These are phyloP conservation scores for Pisolithus microcarpus DNA, from an alignment of 768 basidiomycete genomes.

Conservation along the genomic window DNA sequence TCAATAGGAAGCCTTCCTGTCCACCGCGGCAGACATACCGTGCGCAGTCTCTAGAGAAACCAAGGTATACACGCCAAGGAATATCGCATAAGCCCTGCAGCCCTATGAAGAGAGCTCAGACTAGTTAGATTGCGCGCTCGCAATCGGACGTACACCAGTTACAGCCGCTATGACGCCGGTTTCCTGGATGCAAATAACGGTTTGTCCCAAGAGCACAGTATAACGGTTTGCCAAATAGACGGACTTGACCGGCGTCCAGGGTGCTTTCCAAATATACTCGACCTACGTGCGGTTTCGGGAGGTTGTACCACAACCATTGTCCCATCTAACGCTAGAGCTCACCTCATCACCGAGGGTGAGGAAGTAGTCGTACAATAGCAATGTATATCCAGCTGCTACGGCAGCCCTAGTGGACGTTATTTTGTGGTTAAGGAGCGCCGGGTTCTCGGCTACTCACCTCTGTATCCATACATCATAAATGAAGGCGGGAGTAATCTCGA, in stretches of 20 bases:
- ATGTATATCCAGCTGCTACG: neutral
- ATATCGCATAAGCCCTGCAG: neutral
- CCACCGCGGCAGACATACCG: neutral
- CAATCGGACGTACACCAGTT: neutral
- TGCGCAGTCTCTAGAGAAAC: neutral
- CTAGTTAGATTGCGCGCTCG: neutral
- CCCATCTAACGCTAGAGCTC: neutral
- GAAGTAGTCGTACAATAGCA: slow-evolving; percentile 4
- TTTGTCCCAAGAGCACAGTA: slow-evolving; percentile 1
- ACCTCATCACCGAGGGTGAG: slow-evolving; percentile 6
- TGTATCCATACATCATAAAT: neutral
- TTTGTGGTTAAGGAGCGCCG: neutral
- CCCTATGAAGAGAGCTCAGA: neutral
- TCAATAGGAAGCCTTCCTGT: neutral
- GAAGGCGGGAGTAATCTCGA: neutral
- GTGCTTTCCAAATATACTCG: slow-evolving; percentile 7
- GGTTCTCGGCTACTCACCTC: neutral
- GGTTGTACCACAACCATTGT: neutral
- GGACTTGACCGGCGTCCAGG: slow-evolving; percentile 4
- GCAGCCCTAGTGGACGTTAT: neutral
- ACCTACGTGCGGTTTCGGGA: neutral
- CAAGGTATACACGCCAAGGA: neutral
- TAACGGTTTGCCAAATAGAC: slow-evolving; percentile 7
- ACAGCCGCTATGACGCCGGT: neutral
- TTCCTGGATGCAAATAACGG: slow-evolving; percentile 1